Percentiles rank a stretch among this genome's conserved stretches.
Conservation (phyloP, 805 yeast genomes). For the Cyberlindnera maritima region DNA sequence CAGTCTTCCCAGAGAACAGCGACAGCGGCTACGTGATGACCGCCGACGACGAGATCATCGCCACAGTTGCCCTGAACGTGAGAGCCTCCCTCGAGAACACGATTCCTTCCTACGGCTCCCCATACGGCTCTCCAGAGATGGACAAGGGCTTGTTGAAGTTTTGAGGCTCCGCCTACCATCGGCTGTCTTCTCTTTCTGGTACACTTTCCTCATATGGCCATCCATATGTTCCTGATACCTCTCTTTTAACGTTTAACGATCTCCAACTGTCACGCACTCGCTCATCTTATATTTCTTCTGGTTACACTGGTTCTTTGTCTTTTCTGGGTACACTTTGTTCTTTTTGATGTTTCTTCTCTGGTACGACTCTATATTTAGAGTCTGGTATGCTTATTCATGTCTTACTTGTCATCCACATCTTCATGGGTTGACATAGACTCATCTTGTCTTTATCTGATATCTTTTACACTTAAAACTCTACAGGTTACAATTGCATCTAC, state of each 20-base stretch:
- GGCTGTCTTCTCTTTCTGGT: background rate
- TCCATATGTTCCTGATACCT: too few species aligned
- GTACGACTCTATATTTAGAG: too few species aligned
- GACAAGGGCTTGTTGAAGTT: conserved; percentile 13
- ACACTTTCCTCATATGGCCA: background rate
- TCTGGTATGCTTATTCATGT: too few species aligned
- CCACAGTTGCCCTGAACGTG: conserved; percentile 39
- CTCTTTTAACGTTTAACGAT: background rate
- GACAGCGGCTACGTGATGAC: conserved; percentile 34
- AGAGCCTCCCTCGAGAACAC: conserved; percentile 29
- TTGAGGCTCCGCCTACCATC: background rate
- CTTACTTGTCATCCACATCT: too few species aligned
- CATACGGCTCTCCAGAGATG: conserved; percentile 10
- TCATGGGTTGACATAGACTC: too few species aligned
- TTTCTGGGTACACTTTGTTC: too few species aligned
- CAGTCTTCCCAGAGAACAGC: conserved; percentile 36
- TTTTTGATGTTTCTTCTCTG: too few species aligned
- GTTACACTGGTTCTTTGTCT: background rate
- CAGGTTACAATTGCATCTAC: too few species aligned
- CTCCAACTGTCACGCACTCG: conserved; percentile 6
- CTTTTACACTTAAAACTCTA: too few species aligned
- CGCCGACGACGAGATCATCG: conserved; percentile 34
- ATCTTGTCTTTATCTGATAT: too few species aligned
- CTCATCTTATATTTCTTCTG: background rate
- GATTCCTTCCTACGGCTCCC: conserved; percentile 13